Evolutionary conservation across 2,329 filamentous ascomycete species (phyloP).

Genomic region (Penicillium sp.): DNA sequence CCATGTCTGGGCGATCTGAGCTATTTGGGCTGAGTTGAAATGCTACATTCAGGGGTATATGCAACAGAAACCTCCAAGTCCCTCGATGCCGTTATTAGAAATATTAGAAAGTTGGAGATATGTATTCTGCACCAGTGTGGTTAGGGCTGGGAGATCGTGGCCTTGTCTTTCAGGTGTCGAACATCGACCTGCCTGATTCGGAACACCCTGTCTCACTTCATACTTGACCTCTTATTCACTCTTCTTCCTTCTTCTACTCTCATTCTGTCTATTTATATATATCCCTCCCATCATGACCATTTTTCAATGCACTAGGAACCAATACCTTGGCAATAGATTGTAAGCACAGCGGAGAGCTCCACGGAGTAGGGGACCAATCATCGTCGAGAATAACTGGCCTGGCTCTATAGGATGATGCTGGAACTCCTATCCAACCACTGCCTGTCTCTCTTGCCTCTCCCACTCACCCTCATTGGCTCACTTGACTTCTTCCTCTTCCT

Average conservation of each 20-base stretch:
- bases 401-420: too few species aligned
- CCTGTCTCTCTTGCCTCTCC: background rate
- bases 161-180: background rate
- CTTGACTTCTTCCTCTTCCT: background rate
- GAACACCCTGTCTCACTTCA: background rate
- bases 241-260: background rate
- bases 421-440: background rate
- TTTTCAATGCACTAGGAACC: too few species aligned
- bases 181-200: background rate
- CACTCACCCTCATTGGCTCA: background rate
- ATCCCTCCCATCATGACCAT: rapidly evolving
- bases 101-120: background rate
- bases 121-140: background rate
- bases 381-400: background rate
- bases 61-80: background rate
- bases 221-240: background rate
- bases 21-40: background rate
- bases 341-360: background rate
- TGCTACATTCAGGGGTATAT: background rate
- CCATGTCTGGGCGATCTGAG: background rate
- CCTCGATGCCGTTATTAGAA: background rate
- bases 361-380: background rate
- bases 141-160: background rate
- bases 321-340: background rate
- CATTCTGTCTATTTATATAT: background rate